Base-by-base conservation (phyloP, 2,329 filamentous ascomycete species). In the Fusarium brevicatenulatum region DNA sequence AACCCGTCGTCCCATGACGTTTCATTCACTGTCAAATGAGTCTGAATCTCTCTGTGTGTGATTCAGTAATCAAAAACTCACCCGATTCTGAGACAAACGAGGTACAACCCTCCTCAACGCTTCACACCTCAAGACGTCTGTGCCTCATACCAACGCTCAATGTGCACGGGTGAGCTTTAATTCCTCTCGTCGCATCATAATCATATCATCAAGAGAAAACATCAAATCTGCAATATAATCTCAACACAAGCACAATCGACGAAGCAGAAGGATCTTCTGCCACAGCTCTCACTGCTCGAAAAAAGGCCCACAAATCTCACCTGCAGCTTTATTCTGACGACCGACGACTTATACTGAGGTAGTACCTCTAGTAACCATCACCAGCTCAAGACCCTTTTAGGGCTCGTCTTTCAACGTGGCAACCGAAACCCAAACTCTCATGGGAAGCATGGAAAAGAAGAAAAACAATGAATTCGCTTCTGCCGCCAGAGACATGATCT, bases 391-490 rank as follows among this genome's bases (percentile, higher is more conserved):
- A 32, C 21, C 37, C 43, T 28, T 28, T 18, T 46, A 28, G 34
- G 36, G 19, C 34, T 46, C 55, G n/a, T 23, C 21, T 30, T n/a
- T 39, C 23, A 69, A 23, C 36, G 46, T 30, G 58, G 34, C 39
- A 50, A 18, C 34, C 43, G 25, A 52, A 66, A 16, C 46, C 25
- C 16, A 40, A 30, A 25, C 18, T 28, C 47, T 36, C n/a, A 60
- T 63, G 61, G 56, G 66, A 56, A 52, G 56, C 62, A 75, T 56
- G 73, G 67, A 71, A 50, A 63, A 62, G 57, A 78, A 65, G 54
- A 77, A 63, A 52, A 77, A 74, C 37, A 78, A 78, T 58, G 76
- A 78, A 42, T 78, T 78, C 43, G 76, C 76, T 49, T 77, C 76
- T 28, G 76, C 76, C 12, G 76, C 76, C 39, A 75, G 76, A 47